Evolutionary conservation across 1,284 basidiomycete genomes (phyloP).

Genomic region (Ceratobasidium papillatum): DNA sequence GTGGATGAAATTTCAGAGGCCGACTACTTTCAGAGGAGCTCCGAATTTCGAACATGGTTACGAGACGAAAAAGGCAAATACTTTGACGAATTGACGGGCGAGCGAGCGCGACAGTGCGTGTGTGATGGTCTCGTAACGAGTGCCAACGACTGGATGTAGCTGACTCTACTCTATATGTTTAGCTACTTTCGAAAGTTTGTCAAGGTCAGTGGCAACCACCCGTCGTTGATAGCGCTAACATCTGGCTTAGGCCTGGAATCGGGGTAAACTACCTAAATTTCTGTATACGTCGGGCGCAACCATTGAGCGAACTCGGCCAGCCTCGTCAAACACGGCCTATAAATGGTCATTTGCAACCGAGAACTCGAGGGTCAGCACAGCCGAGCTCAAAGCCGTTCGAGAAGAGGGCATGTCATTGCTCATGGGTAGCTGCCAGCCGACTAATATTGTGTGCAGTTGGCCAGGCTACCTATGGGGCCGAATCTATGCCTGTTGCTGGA

Average conservation of each 20-base stretch:
- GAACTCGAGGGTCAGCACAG: conserved; percentile 59
- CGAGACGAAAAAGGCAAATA: conserved; percentile 83
- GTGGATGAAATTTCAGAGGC: conserved; percentile 56
- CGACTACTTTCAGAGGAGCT: conserved; percentile 80
- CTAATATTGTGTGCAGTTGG: conserved; percentile 49
- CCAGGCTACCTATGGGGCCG: neutral
- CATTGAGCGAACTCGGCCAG: neutral
- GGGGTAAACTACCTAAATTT: conserved; percentile 66
- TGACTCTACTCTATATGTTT: conserved; percentile 33
- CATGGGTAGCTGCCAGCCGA: conserved; percentile 62
- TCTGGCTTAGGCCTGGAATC: conserved; percentile 70
- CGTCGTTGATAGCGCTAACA: neutral
- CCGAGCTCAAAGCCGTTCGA: conserved; percentile 65
- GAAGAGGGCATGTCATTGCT: conserved; percentile 47
- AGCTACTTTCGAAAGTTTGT: conserved; percentile 87
- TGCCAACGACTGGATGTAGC: neutral
- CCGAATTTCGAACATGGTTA: conserved; percentile 79
- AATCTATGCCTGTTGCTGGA: neutral
- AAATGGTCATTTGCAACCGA: conserved; percentile 65
- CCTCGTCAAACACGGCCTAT: conserved; percentile 54
- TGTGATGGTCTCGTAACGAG: neutral
- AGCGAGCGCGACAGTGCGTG: conserved; percentile 73
- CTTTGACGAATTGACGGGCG: conserved; percentile 77
- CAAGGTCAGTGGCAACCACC: conserved; percentile 60
- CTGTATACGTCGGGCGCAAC: conserved; percentile 15